A percentile compares a stretch with the other conserved stretches of the same genome.
These are phyloP conservation scores for Pelargonium myrrhifolium DNA, from an alignment of 441 rosid genomes.

Conservation along the genomic window DNA sequence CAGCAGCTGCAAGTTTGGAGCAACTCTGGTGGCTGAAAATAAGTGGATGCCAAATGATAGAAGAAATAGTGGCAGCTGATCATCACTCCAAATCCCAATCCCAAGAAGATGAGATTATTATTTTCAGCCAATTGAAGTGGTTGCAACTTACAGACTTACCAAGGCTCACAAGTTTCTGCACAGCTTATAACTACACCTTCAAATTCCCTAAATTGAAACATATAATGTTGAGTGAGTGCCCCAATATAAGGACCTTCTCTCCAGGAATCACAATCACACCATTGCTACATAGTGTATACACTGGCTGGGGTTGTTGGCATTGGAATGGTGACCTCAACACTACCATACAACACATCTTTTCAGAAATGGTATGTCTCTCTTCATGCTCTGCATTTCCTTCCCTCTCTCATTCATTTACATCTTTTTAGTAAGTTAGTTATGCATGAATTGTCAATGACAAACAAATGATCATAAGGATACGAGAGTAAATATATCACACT, in stretches of 20 bases:
- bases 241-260: slow-evolving; percentile 20
- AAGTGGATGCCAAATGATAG: slow-evolving; percentile 15
- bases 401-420: too few species aligned
- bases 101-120: slow-evolving; percentile 9
- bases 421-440: too few species aligned
- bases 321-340: slow-evolving; percentile 20
- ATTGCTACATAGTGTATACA: background rate
- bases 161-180: slow-evolving; percentile 22
- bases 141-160: slow-evolving; percentile 17
- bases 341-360: background rate
- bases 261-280: slow-evolving; percentile 9
- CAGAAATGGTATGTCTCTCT: too few species aligned
- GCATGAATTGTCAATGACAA: too few species aligned
- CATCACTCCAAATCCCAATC: slow-evolving; percentile 1
- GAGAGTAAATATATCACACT: too few species aligned
- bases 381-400: too few species aligned
- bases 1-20: slow-evolving; percentile 25
- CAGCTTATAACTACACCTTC: background rate
- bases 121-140: slow-evolving; percentile 14
- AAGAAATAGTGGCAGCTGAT: slow-evolving; percentile 14
- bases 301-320: too few species aligned
- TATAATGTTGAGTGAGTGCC: slow-evolving; percentile 18
- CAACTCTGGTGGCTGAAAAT: slow-evolving; percentile 22
- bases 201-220: slow-evolving; percentile 19
- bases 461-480: too few species aligned